Evolutionary conservation across 106 monocot genomes (phyloP).

Genomic region (Dioscorea dumetorum): DNA sequence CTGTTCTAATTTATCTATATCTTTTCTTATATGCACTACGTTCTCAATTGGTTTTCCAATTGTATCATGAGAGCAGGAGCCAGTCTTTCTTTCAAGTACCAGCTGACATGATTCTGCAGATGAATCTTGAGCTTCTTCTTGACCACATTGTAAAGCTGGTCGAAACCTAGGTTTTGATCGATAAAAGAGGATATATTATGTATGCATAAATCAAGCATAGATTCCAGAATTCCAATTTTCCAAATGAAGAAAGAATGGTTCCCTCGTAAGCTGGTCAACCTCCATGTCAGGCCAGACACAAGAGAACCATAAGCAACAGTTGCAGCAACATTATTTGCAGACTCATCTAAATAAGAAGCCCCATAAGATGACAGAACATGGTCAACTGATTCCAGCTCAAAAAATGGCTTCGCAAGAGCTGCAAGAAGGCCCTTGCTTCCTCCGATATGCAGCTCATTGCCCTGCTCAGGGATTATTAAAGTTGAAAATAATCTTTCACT

Average conservation of each 20-base stretch:
- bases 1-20: slow-evolving; percentile 35
- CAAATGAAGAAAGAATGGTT: slow-evolving; percentile 82
- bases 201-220: slow-evolving; percentile 69
- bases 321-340: slow-evolving; percentile 23
- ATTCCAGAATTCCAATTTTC: slow-evolving; percentile 78
- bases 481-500: slow-evolving; percentile 59
- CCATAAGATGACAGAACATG: slow-evolving; percentile 34
- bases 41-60: slow-evolving; percentile 46
- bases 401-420: slow-evolving; percentile 59
- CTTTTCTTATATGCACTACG: slow-evolving; percentile 29
- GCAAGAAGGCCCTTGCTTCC: slow-evolving; percentile 55
- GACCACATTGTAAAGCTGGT: slow-evolving; percentile 53
- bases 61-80: slow-evolving; percentile 52
- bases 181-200: slow-evolving; percentile 75
- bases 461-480: slow-evolving; percentile 37
- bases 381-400: slow-evolving; percentile 73
- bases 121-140: slow-evolving; percentile 65
- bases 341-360: slow-evolving; percentile 19
- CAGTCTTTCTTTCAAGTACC: slow-evolving; percentile 67
- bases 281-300: slow-evolving; percentile 53
- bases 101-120: slow-evolving; percentile 44
- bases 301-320: slow-evolving; percentile 28
- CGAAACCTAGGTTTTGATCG: slow-evolving; percentile 64
- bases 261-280: slow-evolving; percentile 38
- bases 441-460: slow-evolving; percentile 26